phyloP scores from a whole-genome alignment of 2,329 filamentous ascomycete genomes.

The Trichoderma lentiforme region DNA sequence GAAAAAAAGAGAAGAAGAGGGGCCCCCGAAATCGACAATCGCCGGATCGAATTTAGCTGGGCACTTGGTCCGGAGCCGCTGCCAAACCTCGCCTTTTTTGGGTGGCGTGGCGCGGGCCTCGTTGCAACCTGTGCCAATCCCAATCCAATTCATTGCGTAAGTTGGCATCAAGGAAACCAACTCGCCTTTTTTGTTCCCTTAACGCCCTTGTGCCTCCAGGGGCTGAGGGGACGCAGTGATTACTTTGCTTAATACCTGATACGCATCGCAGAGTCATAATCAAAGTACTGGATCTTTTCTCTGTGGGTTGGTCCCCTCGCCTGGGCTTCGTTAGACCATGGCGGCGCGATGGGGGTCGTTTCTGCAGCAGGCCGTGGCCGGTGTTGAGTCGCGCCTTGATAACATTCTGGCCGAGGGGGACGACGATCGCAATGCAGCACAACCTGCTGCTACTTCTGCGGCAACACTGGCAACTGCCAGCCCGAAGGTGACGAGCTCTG shows the following conservation, averaged over 20 bases:
- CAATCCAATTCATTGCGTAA: neutral
- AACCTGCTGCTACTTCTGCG: neutral
- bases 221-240: slow-evolving; percentile 1
- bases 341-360: slow-evolving; percentile 69
- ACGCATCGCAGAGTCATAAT: neutral
- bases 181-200: neutral
- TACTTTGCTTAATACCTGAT: neutral
- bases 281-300: neutral
- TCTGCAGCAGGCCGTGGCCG: slow-evolving; percentile 85
- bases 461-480: neutral
- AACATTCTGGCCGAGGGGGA: slow-evolving; percentile 80
- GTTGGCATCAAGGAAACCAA: neutral
- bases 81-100: neutral
- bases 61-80: neutral
- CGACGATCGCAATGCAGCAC: slow-evolving; percentile 28
- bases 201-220: slow-evolving; percentile 13
- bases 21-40: neutral
- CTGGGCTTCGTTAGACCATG: slow-evolving; percentile 35
- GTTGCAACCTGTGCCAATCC: neutral
- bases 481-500: slow-evolving; percentile 11
- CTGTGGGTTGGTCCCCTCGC: neutral
- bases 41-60: neutral
- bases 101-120: neutral
- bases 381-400: slow-evolving; percentile 89
- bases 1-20: neutral